phyloP scores from a whole-genome alignment of 345 rosid species.

The Sonneratia alba region DNA sequence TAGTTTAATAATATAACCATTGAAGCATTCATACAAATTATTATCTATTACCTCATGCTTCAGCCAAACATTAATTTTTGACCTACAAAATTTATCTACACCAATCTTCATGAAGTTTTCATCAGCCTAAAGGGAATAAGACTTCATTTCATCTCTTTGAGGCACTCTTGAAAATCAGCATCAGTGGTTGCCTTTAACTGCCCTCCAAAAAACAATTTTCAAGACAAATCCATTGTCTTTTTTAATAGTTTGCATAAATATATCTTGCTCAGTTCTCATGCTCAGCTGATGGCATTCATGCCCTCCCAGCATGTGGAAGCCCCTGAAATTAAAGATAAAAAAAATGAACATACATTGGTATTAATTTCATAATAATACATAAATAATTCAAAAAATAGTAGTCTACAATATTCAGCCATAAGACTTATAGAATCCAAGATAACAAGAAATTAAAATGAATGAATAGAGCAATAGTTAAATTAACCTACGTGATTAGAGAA shows the following conservation, averaged over 20 bases:
- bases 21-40: neutral
- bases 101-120: too few relatives aligned
- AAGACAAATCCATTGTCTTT: neutral
- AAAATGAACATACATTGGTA: too few relatives aligned
- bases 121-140: too few relatives aligned
- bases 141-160: too few relatives aligned
- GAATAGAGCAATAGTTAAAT: too few relatives aligned
- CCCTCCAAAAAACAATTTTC: neutral
- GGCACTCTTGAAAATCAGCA: too few relatives aligned
- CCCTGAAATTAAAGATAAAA: neutral
- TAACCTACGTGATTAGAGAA: too few relatives aligned
- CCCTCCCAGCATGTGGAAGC: neutral
- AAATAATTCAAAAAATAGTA: too few relatives aligned
- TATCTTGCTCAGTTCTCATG: neutral
- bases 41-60: neutral
- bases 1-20: neutral
- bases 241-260: neutral
- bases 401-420: neutral
- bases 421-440: too few relatives aligned
- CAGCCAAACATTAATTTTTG: too few relatives aligned
- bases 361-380: too few relatives aligned
- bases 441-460: neutral
- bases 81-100: too few relatives aligned
- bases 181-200: neutral
- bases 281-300: neutral